Evolutionary conservation across 176 grass and related monocot species (phyloP), one percentile per base, ranked within the genome.

Genomic region (Bromus sterilis): DNA sequence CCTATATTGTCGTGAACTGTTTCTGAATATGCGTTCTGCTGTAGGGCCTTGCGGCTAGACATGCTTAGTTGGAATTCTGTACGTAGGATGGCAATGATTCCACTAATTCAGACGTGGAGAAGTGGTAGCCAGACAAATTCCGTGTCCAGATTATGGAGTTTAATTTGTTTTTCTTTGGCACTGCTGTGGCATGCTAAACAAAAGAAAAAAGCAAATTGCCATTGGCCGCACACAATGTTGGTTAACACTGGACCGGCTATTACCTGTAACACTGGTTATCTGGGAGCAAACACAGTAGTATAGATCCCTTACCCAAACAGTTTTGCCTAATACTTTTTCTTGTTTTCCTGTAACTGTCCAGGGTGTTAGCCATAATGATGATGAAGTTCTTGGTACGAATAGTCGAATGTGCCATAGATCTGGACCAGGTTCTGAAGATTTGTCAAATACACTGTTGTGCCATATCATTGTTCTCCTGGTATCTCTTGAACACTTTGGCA

Each of bases 301-400:
- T 71, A 75, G 33, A 65, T 80, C 56, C 33, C 13, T 74, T 30
- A 1, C 23, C 4, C 23, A 41, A 62, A 83, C 20, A 36, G 13
- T 46, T 58, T 69, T 20, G 12, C 4, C 26, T 57, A 30, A 56
- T 73, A 74, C 9, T 64, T 75, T 55, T 73, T 6, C 2, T 83
- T 51, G 44, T 67, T 57, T 69, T 64, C 1, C 30, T 44, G 21
- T 49, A 43, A 85, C 64, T 94, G 56, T 68, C 43, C 84, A 98
- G 92, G 90, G 92, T 61, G 92, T 98, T 76, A 92, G 95, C 46
- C 90, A 98, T 66, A 95, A 94, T 77, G 95, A 98, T 89, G 85
- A 98, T 79, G 94, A 98, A 91, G 92, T 98, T 78, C 86, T 98
- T 8, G 39, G 93, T 48, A 98, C 95, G 26, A 98, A 94, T 91